Evolutionary conservation across 108 stramenopile genomes (phyloP), one percentile per base, ranked within the genome.

Genomic region (Skeletonema costatum): DNA sequence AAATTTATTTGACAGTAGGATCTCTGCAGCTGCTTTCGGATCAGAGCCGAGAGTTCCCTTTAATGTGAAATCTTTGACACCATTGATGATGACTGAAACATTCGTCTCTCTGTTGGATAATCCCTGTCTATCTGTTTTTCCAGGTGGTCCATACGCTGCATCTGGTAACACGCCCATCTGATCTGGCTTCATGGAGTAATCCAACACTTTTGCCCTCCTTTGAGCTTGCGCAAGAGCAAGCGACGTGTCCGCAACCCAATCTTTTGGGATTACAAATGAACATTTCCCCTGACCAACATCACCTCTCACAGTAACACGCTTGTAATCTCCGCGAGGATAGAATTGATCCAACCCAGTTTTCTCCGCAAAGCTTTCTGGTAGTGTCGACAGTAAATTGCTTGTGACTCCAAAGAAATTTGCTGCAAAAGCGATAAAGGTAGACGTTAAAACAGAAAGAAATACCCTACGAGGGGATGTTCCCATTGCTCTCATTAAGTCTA

Each of bases 211-310:
- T 7, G 82, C 75, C 60, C 66, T 62, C 39, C 88, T 64, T 64
- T 87, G 84, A 14, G 89, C 90, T 70, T 93, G 90, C 30, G 92
- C 92, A 46, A 93, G 73, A 64, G 83, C 92, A 25, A 93, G 59
- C 41, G 76, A 79, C 9, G 90, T 90, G 78, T 93, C 92, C 3
- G 87, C 89, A n/a, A 93, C 92, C 92, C 92, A 93, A 69, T 93
- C 88, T 69, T 88, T 90, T 10, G 92, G 92, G 63, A 90, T 79
- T 9, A 90, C 74, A 75, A 90, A 88, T 3, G 89, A 85, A 50
- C 90, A 93, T 30, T 86, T 88, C 10, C 51, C 62, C 42, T 70
- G 66, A 1, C 68, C 74, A 38, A 33, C n/a, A 13, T 11, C 61
- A 65, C 69, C 66, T 19, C 69, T 68, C 30, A 70, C 76, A 21